Evolutionary conservation across 495 filamentous ascomycete species (phyloP).

Genomic region (Bacidia rubella): DNA sequence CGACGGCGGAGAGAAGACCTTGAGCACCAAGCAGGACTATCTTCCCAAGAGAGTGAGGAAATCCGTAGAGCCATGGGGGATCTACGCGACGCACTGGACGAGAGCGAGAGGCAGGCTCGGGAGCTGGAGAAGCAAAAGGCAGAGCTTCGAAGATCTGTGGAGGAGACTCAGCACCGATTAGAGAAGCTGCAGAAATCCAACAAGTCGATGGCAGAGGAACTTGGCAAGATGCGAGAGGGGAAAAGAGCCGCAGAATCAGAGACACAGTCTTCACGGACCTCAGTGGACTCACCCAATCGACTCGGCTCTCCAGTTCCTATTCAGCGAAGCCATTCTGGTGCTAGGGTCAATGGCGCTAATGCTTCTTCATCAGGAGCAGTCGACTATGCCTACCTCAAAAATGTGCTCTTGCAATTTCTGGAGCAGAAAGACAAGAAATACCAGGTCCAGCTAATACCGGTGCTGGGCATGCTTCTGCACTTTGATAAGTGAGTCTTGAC

Average conservation of each 20-base stretch:
- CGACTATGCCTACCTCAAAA: constrained; percentile 87
- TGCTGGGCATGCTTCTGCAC: constrained; percentile 77
- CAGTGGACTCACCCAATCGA: constrained; percentile 47
- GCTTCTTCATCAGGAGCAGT: constrained; percentile 26
- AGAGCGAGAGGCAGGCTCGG: constrained; percentile 69
- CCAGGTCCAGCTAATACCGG: constrained; percentile 81
- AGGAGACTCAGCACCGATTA: constrained; percentile 59
- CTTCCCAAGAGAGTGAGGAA: constrained; percentile 58
- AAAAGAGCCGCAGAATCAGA: constrained; percentile 29
- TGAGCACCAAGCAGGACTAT: constrained; percentile 51
- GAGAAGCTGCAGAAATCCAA: constrained; percentile 70
- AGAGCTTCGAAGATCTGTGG: constrained; percentile 59
- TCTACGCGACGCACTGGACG: constrained; percentile 68
- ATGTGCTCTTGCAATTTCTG: constrained; percentile 85
- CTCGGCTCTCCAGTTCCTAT: constrained; percentile 27
- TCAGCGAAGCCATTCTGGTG: constrained; percentile 29
- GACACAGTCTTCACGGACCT: constrained; percentile 46
- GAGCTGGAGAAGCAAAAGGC: constrained; percentile 69
- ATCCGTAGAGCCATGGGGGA: constrained; percentile 63
- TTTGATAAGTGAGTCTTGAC: constrained; percentile 64
- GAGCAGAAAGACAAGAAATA: constrained; percentile 88
- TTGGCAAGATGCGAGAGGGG: constrained; percentile 26
- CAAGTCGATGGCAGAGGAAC: constrained; percentile 39
- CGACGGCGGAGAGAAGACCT: constrained; percentile 58
- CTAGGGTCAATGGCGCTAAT: constrained; percentile 28